Evolutionary conservation across 352 stramenopile genomes (phyloP).

Genomic region (Phytophthora cryptogea): DNA sequence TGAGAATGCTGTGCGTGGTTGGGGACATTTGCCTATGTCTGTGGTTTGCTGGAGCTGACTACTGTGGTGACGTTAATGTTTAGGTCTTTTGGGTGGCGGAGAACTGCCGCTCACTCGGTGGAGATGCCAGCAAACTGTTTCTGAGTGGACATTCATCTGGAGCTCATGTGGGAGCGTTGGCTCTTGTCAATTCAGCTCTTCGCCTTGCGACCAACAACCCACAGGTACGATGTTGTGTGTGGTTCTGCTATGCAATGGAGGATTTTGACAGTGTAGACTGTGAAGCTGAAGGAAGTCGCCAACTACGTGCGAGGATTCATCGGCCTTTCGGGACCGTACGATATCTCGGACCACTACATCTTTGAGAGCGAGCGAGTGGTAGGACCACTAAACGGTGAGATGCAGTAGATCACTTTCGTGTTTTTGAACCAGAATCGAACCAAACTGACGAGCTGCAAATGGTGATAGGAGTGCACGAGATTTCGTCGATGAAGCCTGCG

Average conservation of each 20-base stretch:
- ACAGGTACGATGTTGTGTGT: conserved; percentile 9
- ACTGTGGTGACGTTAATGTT: neutral
- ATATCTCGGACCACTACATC: conserved; percentile 77
- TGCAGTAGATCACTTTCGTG: neutral
- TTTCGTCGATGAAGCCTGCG: conserved; percentile 79
- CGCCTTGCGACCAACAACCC: conserved; percentile 28
- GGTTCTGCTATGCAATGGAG: neutral
- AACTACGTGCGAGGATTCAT: conserved; percentile 60
- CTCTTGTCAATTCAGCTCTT: conserved; percentile 59
- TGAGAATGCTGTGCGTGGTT: conserved; percentile 55
- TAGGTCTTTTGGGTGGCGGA: conserved; percentile 65
- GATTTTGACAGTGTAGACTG: neutral
- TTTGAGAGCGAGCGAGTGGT: conserved; percentile 68
- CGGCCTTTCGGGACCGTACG: conserved; percentile 65
- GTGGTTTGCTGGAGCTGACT: conserved; percentile 4
- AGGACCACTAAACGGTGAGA: conserved; percentile 48
- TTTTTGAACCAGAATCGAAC: neutral
- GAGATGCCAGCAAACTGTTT: conserved; percentile 54
- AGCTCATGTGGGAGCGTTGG: conserved; percentile 56
- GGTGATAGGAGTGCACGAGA: conserved; percentile 59
- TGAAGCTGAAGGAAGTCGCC: conserved; percentile 37
- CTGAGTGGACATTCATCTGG: conserved; percentile 74
- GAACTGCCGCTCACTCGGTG: conserved; percentile 51
- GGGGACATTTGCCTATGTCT: neutral
- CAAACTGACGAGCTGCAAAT: conserved; percentile 1